Percentiles rank a stretch among this genome's conserved stretches.
Evolutionary conservation across 2,329 filamentous ascomycete species (phyloP).

Genomic region (Pestalotiopsis sp.): DNA sequence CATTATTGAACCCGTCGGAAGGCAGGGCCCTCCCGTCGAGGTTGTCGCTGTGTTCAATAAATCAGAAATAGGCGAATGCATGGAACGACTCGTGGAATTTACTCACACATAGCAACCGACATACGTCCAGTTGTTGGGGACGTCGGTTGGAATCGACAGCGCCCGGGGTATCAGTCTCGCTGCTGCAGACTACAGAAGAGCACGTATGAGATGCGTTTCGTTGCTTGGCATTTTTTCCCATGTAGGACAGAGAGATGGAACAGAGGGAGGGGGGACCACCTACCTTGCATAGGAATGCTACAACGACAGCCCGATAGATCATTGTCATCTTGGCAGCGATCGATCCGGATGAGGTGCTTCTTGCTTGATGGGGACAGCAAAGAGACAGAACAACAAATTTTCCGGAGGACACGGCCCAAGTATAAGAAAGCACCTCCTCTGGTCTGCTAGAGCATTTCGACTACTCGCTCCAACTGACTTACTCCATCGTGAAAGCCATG

Average conservation of each 20-base stretch:
- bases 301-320: neutral
- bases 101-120: constrained; percentile 19
- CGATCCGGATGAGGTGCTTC: neutral
- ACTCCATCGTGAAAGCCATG: neutral
- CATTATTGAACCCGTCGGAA: constrained; percentile 13
- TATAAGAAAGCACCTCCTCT: neutral
- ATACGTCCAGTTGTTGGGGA: constrained; percentile 17
- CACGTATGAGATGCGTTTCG: neutral
- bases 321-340: neutral
- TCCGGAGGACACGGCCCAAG: neutral
- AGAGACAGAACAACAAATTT: neutral
- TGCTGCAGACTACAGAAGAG: neutral
- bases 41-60: constrained; percentile 10
- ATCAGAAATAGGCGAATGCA: neutral
- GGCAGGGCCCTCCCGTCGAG: constrained; percentile 9
- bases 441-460: neutral
- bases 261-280: neutral
- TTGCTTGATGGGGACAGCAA: neutral
- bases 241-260: neutral
- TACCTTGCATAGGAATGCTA: neutral
- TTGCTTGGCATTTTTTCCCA: neutral
- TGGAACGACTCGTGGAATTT: neutral
- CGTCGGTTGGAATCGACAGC: constrained; percentile 12
- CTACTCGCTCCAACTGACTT: neutral
- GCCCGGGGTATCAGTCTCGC: constrained; percentile 14